Conservation (phyloP, 1,139 yeast genomes). For the Spathaspora jeffriesii region DNA sequence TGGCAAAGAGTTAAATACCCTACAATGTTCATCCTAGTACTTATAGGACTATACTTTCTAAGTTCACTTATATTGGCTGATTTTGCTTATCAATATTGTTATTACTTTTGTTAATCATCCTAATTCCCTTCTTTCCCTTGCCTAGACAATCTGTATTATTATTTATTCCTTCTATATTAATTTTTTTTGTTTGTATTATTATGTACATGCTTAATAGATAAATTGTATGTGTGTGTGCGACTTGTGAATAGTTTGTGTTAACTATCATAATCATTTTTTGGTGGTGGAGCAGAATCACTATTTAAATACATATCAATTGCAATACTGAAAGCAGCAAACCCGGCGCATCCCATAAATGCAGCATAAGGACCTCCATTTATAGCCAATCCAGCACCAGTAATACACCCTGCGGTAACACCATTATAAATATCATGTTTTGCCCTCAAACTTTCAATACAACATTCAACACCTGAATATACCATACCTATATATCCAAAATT, state of each 20-base stretch:
- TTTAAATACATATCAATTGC: constrained; percentile 92
- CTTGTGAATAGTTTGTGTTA: neutral
- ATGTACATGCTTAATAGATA: constrained; percentile 9
- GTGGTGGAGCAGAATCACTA: constrained; percentile 85
- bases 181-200: neutral
- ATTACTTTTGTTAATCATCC: constrained; percentile 30
- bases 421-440: constrained; percentile 94
- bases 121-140: neutral
- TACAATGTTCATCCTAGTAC: neutral
- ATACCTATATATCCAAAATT: constrained; percentile 95
- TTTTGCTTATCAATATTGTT: constrained; percentile 36
- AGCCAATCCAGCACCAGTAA: constrained; percentile 92
- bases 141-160: constrained; percentile 7
- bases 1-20: constrained; percentile 9
- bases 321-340: constrained; percentile 94
- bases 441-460: constrained; percentile 80
- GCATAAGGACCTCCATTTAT: constrained; percentile 94
- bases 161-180: neutral
- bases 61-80: constrained; percentile 26
- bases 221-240: neutral
- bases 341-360: constrained; percentile 91
- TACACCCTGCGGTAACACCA: constrained; percentile 91
- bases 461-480: constrained; percentile 94
- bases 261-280: constrained; percentile 79
- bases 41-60: constrained; percentile 13